phyloP scores from a whole-genome alignment of 225 moss, liverwort and hornwort genomes.

The Sphagnum tenellum region DNA sequence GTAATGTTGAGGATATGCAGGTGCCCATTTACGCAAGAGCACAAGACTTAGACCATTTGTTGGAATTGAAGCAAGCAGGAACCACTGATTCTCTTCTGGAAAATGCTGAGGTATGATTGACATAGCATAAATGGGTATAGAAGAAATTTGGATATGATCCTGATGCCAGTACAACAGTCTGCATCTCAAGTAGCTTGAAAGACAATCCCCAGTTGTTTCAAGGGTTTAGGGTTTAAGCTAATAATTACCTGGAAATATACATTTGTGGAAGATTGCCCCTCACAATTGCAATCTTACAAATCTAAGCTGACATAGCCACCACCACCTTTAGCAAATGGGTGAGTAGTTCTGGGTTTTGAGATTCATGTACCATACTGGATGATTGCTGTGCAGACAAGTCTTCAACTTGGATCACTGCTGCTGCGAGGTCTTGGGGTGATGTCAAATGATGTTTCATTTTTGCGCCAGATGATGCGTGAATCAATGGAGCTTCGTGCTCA shows the following conservation, averaged over 20 bases:
- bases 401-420: constrained; percentile 87
- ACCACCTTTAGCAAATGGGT: background rate
- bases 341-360: too few relatives aligned
- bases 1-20: constrained; percentile 14
- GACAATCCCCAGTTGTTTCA: background rate
- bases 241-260: background rate
- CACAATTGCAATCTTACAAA: too few relatives aligned
- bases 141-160: too few relatives aligned
- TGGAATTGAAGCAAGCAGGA: constrained; percentile 83
- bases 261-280: background rate
- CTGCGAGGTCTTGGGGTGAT: constrained; percentile 86
- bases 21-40: constrained; percentile 88
- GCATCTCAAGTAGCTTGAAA: too few relatives aligned
- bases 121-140: too few relatives aligned
- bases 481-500: constrained; percentile 90
- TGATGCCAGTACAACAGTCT: too few relatives aligned
- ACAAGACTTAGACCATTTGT: constrained; percentile 80
- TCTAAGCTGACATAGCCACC: background rate
- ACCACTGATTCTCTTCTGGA: constrained; percentile 86
- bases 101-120: constrained; percentile 68
- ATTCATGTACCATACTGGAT: background rate
- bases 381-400: constrained; percentile 52
- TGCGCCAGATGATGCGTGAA: constrained; percentile 89
- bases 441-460: constrained; percentile 81
- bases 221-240: background rate